phyloP scores from a whole-genome alignment of 805 yeast genomes.

The Yarrowia sp. region DNA sequence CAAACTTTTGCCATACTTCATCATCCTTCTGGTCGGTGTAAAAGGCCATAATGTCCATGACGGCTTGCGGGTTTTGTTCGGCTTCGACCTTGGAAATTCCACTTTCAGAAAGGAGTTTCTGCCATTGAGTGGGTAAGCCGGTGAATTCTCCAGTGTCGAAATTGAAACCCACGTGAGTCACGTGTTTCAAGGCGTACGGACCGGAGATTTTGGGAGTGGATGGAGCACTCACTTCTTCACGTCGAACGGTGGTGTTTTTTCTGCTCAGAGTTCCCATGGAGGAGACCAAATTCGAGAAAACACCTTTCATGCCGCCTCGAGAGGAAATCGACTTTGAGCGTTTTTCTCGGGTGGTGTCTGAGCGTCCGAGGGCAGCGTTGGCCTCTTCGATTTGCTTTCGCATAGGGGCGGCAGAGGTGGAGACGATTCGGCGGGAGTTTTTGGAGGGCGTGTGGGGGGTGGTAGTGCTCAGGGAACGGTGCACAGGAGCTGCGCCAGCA shows the following conservation, averaged over 20 bases:
- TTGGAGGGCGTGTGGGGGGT: neutral
- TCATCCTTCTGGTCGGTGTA: constrained; percentile 44
- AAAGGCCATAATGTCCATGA: constrained; percentile 84
- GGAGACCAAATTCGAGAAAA: constrained; percentile 1
- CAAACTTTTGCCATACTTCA: constrained; percentile 36
- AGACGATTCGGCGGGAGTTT: constrained; percentile 18
- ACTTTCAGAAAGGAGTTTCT: constrained; percentile 71
- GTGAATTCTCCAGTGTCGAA: constrained; percentile 79
- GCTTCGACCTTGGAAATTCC: constrained; percentile 88
- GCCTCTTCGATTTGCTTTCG: constrained; percentile 19
- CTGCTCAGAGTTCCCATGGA: constrained; percentile 20
- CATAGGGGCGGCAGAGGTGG: constrained; percentile 16
- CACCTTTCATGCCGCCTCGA: constrained; percentile 9
- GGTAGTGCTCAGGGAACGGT: constrained; percentile 8
- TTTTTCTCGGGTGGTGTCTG: neutral
- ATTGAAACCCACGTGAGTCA: constrained; percentile 93
- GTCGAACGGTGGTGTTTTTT: constrained; percentile 1
- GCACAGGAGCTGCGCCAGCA: neutral
- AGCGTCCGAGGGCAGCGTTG: neutral
- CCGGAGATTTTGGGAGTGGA: constrained; percentile 64
- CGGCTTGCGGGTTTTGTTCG: constrained; percentile 90
- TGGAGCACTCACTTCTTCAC: neutral
- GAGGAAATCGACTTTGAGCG: constrained; percentile 9
- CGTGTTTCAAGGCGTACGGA: constrained; percentile 86
- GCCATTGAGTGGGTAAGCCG: constrained; percentile 94